phyloP scores from a whole-genome alignment of 1,284 basidiomycete genomes.

The Phellopilus nigrolimitatus region DNA sequence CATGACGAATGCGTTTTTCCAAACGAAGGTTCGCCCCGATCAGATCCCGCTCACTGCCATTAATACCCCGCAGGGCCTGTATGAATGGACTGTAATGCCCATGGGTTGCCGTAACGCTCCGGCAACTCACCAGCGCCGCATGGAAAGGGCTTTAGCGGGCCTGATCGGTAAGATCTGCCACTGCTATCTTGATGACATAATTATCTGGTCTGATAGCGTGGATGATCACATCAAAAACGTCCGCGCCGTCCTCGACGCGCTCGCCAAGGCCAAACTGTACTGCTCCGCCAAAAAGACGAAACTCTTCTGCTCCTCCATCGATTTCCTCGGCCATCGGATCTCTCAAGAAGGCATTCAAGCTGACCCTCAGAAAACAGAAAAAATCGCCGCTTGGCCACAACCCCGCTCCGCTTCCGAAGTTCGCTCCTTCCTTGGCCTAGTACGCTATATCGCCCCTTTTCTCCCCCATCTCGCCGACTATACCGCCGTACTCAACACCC shows the following conservation, averaged over 20 bases:
- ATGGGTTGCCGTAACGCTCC: conserved; percentile 37
- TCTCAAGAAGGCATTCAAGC: conserved; percentile 30
- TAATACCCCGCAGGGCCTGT: conserved; percentile 34
- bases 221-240: conserved; percentile 34
- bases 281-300: conserved; percentile 30
- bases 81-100: too few relatives aligned
- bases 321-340: conserved; percentile 36
- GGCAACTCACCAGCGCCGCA: conserved; percentile 33
- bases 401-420: conserved; percentile 30
- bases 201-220: conserved; percentile 36
- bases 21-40: conserved; percentile 32
- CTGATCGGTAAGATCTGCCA: conserved; percentile 35
- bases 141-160: conserved; percentile 29
- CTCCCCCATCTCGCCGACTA: conserved; percentile 32
- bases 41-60: conserved; percentile 35
- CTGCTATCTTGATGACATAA: conserved; percentile 41
- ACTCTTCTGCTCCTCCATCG: conserved; percentile 27
- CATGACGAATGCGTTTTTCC: too few relatives aligned
- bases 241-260: conserved; percentile 26
- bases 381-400: conserved; percentile 34
- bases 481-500: conserved; percentile 28
- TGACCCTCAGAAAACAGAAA: conserved; percentile 30
- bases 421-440: conserved; percentile 33
- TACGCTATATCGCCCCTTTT: conserved; percentile 33
- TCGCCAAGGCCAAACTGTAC: conserved; percentile 24